A percentile compares a stretch with the other conserved stretches of the same genome.
These are phyloP conservation scores for Fomitopsis palustris DNA, from an alignment of 1,284 basidiomycete genomes.

Conservation along the genomic window DNA sequence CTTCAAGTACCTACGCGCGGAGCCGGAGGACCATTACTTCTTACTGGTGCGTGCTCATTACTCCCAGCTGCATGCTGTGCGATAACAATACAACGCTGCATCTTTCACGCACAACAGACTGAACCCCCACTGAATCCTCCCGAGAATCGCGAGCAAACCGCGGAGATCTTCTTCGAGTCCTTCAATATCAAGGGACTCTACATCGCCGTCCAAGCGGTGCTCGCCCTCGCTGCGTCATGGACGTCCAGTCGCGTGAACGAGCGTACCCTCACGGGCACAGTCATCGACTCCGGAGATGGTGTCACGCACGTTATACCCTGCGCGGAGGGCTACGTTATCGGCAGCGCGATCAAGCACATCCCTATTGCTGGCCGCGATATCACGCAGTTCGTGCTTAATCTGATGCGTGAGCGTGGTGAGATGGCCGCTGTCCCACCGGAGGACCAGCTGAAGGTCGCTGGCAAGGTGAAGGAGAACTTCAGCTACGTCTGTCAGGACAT, in stretches of 20 bases:
- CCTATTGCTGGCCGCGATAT: conserved; percentile 98
- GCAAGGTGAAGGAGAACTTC: conserved; percentile 98
- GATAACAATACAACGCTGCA: neutral
- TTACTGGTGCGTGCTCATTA: conserved; percentile 70
- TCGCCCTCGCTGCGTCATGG: conserved; percentile 99
- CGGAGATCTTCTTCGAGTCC: conserved; percentile 99
- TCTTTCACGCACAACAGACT: conserved; percentile 60
- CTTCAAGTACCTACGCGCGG: conserved; percentile 98
- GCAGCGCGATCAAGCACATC: conserved; percentile 98
- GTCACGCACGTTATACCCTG: conserved; percentile 97
- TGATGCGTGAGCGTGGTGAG: conserved; percentile 95
- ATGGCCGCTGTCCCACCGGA: conserved; percentile 91
- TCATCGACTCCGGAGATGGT: conserved; percentile 98
- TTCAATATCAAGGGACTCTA: conserved; percentile 98
- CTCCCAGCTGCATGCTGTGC: neutral
- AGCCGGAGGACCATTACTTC: conserved; percentile 99
- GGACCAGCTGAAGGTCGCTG: conserved; percentile 89
- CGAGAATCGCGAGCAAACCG: conserved; percentile 98
- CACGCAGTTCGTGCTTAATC: conserved; percentile 94
- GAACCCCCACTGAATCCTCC: conserved; percentile 98
- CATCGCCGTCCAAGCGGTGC: conserved; percentile 98
- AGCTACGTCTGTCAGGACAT: conserved; percentile 99
- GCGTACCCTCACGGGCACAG: conserved; percentile 94
- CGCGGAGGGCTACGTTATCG: conserved; percentile 99
- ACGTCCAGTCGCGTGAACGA: conserved; percentile 90